Percentiles rank a stretch among this genome's conserved stretches.
These are phyloP conservation scores for Pterulicium gracile DNA, from an alignment of 1,284 basidiomycete genomes.

Conservation along the genomic window DNA sequence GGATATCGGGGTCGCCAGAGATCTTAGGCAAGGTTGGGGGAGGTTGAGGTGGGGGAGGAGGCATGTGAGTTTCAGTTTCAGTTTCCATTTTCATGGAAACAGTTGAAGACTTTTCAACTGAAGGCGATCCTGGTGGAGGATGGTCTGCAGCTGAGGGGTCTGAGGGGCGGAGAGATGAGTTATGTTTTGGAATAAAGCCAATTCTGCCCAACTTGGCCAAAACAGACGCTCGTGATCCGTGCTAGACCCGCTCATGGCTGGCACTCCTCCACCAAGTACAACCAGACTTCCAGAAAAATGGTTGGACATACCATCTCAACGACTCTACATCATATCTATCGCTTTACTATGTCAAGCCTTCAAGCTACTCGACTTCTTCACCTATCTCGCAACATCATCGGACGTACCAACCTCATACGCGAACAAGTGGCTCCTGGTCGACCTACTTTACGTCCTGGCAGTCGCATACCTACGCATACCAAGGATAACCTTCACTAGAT, in stretches of 20 bases:
- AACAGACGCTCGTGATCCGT: no score
- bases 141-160: no score
- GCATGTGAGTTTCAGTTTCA: conserved; percentile 10
- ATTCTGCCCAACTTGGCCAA: no score
- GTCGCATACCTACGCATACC: conserved; percentile 70
- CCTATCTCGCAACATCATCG: conserved; percentile 33
- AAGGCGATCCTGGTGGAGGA: no score
- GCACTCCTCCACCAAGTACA: conserved; percentile 24
- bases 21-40: conserved; percentile 27
- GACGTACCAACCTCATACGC: conserved; percentile 28
- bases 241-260: conserved; percentile 11
- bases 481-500: conserved; percentile 56
- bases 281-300: conserved; percentile 36
- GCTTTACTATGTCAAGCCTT: conserved; percentile 52
- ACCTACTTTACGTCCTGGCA: conserved; percentile 47
- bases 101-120: no score
- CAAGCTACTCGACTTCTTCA: conserved; percentile 53
- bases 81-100: conserved; percentile 1
- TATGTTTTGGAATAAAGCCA: no score
- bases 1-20: conserved; percentile 36
- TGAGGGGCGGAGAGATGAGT: no score
- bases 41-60: conserved; percentile 12
- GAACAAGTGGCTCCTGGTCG: conserved; percentile 63
- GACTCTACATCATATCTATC: conserved; percentile 45
- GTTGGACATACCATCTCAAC: conserved; percentile 45